phyloP scores from a whole-genome alignment of 2,329 filamentous ascomycete genomes.

The Colletotrichum ledebouriae region DNA sequence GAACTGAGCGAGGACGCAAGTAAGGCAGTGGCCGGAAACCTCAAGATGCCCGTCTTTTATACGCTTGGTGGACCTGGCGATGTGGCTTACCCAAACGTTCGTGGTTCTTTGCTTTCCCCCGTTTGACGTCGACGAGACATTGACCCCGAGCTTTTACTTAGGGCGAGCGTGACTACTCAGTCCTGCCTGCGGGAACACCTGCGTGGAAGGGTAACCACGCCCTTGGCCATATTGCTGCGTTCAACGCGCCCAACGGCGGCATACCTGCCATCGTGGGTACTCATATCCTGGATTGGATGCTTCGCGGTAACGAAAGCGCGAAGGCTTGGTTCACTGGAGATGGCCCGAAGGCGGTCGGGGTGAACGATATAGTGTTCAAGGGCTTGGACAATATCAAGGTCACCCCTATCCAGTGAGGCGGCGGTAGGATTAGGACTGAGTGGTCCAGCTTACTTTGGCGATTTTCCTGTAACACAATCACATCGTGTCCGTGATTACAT shows the following conservation, averaged over 20 bases:
- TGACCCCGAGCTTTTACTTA: background rate
- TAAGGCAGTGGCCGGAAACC: background rate
- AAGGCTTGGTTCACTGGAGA: constrained; percentile 24
- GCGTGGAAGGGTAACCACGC: constrained; percentile 31
- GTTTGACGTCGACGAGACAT: rapidly evolving
- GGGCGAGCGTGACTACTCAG: constrained; percentile 31
- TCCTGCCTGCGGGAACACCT: constrained; percentile 10
- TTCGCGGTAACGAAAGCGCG: constrained; percentile 22
- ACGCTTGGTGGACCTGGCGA: constrained; percentile 20
- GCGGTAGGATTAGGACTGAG: background rate
- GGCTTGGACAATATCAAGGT: constrained; percentile 23
- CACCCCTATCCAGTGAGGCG: constrained; percentile 5
- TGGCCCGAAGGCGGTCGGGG: background rate
- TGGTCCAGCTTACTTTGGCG: no score
- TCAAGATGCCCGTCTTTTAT: constrained; percentile 31
- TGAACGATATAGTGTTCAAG: constrained; percentile 3
- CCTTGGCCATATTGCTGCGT: constrained; percentile 29
- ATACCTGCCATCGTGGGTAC: constrained; percentile 17
- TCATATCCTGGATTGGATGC: constrained; percentile 23
- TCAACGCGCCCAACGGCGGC: constrained; percentile 21
- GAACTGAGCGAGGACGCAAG: background rate
- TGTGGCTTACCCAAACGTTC: constrained; percentile 10
- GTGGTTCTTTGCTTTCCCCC: background rate
- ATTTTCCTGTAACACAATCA: no score
- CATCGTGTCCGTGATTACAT: no score